These are phyloP conservation scores for Thymus mandschuricus DNA, from an alignment of 257 asterid species.

Conservation along the genomic window DNA sequence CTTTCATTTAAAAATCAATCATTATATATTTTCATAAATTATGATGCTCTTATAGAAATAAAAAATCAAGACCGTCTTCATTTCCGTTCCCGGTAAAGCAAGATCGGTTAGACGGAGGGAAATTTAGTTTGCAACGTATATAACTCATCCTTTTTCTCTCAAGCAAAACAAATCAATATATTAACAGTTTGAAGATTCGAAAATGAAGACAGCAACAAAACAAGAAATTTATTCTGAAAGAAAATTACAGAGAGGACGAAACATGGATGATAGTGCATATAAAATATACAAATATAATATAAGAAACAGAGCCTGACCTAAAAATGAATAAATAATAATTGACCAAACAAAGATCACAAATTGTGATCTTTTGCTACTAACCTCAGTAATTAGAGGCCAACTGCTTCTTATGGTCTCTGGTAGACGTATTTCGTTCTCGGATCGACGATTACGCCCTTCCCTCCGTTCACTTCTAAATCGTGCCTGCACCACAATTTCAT, in stretches of 20 bases:
- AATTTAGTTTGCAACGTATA: not conserved
- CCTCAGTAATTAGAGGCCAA: slow-evolving; percentile 21
- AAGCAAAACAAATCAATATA: not conserved
- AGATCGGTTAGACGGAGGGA: no score
- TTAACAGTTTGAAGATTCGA: not conserved
- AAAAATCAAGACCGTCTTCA: no score
- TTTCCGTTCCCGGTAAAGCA: no score
- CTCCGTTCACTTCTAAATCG: slow-evolving; percentile 96
- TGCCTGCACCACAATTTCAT: slow-evolving; percentile 62
- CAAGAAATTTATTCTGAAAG: slow-evolving; percentile 5
- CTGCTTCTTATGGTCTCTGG: slow-evolving; percentile 60
- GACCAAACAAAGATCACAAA: slow-evolving; percentile 10
- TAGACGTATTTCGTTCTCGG: slow-evolving; percentile 91
- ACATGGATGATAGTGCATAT: not conserved
- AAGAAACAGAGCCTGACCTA: slow-evolving; percentile 24
- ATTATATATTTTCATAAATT: no score
- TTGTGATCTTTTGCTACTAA: not conserved
- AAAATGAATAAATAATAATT: slow-evolving; percentile 20
- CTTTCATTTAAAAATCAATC: no score
- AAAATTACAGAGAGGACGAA: slow-evolving; percentile 15
- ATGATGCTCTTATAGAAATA: no score
- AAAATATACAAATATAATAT: not conserved
- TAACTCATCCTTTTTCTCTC: not conserved
- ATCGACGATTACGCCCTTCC: slow-evolving; percentile 90
- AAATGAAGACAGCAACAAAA: not conserved